A percentile compares a stretch with the other conserved stretches of the same genome.
phyloP scores from a whole-genome alignment of 306 rosid species.

The Sophora flavescens region DNA sequence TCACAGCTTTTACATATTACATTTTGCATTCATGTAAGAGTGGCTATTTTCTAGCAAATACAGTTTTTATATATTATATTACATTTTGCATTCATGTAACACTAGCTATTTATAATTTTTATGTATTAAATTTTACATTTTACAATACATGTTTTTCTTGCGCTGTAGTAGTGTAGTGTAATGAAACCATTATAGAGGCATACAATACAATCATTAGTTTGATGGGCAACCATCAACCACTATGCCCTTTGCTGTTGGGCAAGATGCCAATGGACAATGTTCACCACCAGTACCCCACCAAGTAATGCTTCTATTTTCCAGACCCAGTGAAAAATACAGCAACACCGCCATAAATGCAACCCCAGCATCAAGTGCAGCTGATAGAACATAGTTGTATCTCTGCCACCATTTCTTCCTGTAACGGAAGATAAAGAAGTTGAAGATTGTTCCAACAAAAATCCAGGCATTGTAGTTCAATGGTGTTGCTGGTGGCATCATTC shows the following conservation, averaged over 20 bases:
- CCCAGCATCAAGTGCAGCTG: slow-evolving; percentile 88
- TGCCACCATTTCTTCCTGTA: slow-evolving; percentile 91
- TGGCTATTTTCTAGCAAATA: neutral
- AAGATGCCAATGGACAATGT: slow-evolving; percentile 71
- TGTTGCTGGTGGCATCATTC: slow-evolving; percentile 80
- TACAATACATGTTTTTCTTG: slow-evolving; percentile 9
- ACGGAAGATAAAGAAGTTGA: slow-evolving; percentile 81
- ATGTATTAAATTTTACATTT: too few relatives aligned
- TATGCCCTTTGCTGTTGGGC: slow-evolving; percentile 82
- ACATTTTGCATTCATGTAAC: neutral
- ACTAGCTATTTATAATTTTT: slow-evolving; percentile 9
- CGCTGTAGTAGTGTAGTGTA: neutral
- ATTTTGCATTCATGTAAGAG: neutral
- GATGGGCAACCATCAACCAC: slow-evolving; percentile 61
- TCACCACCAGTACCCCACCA: slow-evolving; percentile 90
- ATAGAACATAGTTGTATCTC: slow-evolving; percentile 84
- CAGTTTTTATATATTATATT: too few relatives aligned
- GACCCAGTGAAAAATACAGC: slow-evolving; percentile 62
- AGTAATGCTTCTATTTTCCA: slow-evolving; percentile 57
- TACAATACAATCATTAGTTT: slow-evolving; percentile 24
- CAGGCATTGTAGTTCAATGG: slow-evolving; percentile 84
- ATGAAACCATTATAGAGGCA: slow-evolving; percentile 23
- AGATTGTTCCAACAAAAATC: slow-evolving; percentile 72
- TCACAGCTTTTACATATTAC: too few relatives aligned
- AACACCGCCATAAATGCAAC: slow-evolving; percentile 86